Conservation (phyloP, 345 rosid species). For the Excoecaria cochinchinensis region DNA sequence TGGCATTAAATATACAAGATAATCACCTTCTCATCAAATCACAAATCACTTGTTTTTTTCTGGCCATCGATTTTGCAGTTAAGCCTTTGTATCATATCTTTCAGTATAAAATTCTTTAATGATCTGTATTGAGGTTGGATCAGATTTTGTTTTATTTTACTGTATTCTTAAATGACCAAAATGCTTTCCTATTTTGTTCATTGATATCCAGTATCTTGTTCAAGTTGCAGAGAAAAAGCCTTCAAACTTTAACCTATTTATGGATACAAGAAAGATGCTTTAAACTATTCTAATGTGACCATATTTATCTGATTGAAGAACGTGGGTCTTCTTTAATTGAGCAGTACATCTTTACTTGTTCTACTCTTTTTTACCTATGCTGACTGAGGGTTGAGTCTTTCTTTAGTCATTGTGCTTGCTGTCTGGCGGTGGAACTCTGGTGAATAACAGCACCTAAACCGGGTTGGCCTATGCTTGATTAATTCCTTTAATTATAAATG, state of each 20-base stretch:
- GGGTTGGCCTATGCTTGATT: not conserved
- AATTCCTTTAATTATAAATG: not conserved
- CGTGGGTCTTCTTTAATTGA: not conserved
- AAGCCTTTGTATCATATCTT: no score
- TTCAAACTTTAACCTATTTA: not conserved
- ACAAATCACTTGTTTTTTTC: no score
- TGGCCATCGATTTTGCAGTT: no score
- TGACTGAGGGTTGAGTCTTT: not conserved
- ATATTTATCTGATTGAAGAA: not conserved
- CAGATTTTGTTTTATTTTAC: not conserved
- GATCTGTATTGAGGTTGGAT: not conserved
- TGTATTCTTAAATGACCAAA: not conserved
- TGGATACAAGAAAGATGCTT: not conserved
- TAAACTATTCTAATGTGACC: no score
- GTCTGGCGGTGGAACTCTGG: not conserved
- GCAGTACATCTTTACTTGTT: not conserved
- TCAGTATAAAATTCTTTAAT: not conserved
- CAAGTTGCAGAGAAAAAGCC: not conserved
- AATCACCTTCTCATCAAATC: not conserved
- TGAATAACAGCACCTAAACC: not conserved
- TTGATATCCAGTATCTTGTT: not conserved
- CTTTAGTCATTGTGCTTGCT: not conserved
- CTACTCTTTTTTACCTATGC: not conserved
- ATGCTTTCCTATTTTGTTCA: not conserved
- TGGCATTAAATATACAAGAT: not conserved